phyloP scores from a whole-genome alignment of 768 basidiomycete species.

The Sistotremastrum suecicum region DNA sequence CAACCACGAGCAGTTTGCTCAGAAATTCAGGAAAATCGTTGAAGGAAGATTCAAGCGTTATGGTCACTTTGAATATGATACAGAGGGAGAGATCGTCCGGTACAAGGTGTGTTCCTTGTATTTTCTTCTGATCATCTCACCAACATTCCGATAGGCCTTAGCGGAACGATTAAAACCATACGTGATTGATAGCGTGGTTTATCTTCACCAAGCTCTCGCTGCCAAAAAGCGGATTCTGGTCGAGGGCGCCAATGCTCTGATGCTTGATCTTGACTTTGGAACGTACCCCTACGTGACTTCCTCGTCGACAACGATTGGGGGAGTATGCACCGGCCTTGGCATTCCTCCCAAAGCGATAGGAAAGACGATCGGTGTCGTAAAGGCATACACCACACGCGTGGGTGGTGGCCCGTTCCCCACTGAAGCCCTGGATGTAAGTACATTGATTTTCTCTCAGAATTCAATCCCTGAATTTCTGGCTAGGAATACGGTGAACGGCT shows the following conservation, averaged over 20 bases:
- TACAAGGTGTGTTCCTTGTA: constrained; percentile 51
- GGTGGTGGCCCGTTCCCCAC: constrained; percentile 98
- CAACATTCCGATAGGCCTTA: constrained; percentile 36
- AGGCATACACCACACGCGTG: constrained; percentile 96
- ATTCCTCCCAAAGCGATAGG: constrained; percentile 84
- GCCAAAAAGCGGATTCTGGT: constrained; percentile 73
- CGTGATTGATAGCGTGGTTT: constrained; percentile 79
- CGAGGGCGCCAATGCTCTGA: constrained; percentile 95
- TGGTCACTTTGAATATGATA: constrained; percentile 96
- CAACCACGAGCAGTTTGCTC: constrained; percentile 69
- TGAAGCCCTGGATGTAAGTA: constrained; percentile 76
- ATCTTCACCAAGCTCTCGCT: constrained; percentile 67
- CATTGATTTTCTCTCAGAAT: neutral
- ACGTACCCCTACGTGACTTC: constrained; percentile 98
- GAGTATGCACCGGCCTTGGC: constrained; percentile 95
- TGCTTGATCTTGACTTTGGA: constrained; percentile 97
- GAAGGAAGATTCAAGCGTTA: constrained; percentile 98
- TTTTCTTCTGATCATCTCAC: neutral
- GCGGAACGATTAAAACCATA: constrained; percentile 77
- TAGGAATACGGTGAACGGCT: constrained; percentile 75
- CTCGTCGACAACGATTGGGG: constrained; percentile 84
- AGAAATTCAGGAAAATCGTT: constrained; percentile 89
- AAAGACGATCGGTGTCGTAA: constrained; percentile 84
- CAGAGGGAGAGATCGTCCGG: constrained; percentile 85
- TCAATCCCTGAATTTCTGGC: constrained; percentile 1